Evolutionary conservation across 352 stramenopile genomes (phyloP).

Genomic region (Globisporangium parvum): DNA sequence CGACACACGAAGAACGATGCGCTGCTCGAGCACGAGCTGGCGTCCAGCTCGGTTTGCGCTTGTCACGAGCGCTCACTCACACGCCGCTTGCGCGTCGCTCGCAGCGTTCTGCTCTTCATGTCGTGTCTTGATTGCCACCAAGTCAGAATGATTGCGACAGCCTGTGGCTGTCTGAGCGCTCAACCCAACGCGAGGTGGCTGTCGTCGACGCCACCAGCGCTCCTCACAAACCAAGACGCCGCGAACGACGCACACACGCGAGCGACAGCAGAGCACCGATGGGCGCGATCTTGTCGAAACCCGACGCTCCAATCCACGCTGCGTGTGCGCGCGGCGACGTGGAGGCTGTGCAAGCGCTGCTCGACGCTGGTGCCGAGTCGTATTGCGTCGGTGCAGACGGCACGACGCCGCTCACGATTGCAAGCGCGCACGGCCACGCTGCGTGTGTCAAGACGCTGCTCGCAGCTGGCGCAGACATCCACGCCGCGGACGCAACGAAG

Average conservation of each 20-base stretch:
- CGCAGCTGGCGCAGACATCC: neutral
- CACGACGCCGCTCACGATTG: neutral
- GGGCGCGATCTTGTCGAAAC: neutral
- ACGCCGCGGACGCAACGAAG: neutral
- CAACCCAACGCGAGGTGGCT: too few relatives aligned
- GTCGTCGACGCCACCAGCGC: too few relatives aligned
- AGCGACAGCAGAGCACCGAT: neutral
- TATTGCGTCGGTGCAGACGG: neutral
- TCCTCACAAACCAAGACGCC: neutral
- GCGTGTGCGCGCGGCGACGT: neutral
- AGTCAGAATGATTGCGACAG: too few relatives aligned
- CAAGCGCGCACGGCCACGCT: neutral
- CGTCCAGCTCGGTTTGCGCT: too few relatives aligned
- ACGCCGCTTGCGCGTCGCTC: too few relatives aligned
- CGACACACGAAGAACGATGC: too few relatives aligned
- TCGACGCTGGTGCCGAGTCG: neutral
- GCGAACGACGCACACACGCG: neutral
- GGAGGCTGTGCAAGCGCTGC: neutral
- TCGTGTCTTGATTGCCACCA: too few relatives aligned
- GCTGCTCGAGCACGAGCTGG: too few relatives aligned
- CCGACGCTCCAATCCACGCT: neutral
- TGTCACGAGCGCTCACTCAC: too few relatives aligned
- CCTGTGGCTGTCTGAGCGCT: too few relatives aligned
- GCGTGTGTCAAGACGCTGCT: neutral
- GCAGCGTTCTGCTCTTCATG: too few relatives aligned